Conservation (phyloP, 2,329 filamentous ascomycete species). For the Scedosporium dehoogii region DNA sequence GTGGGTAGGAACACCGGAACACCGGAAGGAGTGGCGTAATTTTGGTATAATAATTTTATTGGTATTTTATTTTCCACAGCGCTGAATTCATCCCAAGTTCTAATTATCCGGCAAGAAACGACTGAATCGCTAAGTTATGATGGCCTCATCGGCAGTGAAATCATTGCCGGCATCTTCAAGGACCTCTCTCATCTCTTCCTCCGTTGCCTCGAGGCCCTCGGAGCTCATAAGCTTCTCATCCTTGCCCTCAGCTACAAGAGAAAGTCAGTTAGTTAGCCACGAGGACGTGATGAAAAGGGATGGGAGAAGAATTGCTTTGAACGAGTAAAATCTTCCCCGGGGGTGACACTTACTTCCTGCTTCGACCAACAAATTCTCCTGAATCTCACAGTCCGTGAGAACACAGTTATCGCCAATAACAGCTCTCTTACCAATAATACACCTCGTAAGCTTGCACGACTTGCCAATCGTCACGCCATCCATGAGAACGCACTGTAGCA, state of each 20-base stretch:
- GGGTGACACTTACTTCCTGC: constrained; percentile 53
- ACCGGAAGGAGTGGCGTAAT: too few species aligned
- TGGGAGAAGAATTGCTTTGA: neutral
- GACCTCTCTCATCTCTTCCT: constrained; percentile 49
- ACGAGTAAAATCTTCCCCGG: too few species aligned
- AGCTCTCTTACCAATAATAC: constrained; percentile 72
- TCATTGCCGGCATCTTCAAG: constrained; percentile 30
- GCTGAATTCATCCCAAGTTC: neutral
- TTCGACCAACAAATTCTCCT: constrained; percentile 80
- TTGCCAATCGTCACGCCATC: constrained; percentile 80
- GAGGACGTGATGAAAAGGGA: constrained; percentile 1
- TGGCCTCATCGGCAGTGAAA: constrained; percentile 18
- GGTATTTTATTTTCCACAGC: neutral
- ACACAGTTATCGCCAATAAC: constrained; percentile 72
- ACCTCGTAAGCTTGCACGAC: constrained; percentile 75
- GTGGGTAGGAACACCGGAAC: too few species aligned
- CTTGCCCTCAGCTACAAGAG: constrained; percentile 49
- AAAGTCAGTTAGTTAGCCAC: neutral
- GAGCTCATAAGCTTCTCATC: constrained; percentile 59
- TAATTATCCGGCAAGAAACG: neutral
- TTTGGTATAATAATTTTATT: neutral
- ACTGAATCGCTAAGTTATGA: constrained; percentile 9
- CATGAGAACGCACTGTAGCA: constrained; percentile 87
- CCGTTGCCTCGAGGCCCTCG: constrained; percentile 53
- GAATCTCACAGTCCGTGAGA: constrained; percentile 86